Evolutionary conservation across 306 rosid species (phyloP), one percentile per base, ranked within the genome.

Genomic region (Macrotyloma uniflorum): DNA sequence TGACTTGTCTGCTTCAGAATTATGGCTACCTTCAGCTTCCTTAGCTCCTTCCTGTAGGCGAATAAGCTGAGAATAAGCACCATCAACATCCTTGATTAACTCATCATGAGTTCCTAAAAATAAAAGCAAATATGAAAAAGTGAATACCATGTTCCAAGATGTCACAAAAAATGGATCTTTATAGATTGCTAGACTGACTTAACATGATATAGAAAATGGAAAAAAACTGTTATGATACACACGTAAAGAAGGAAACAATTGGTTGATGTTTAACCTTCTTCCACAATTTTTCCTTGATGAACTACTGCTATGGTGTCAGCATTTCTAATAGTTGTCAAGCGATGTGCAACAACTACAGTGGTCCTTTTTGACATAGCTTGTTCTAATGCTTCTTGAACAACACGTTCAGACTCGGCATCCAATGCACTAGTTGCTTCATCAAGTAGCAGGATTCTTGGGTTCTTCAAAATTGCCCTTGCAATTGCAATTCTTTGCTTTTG

Each of bases 401-500:
- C 69, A 20, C 90, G 91, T 86, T 95, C 98, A 4, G 98, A 95
- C 67, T 91, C 98, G 1, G 97, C 77, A 87, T 95, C 98, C 36
- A 95, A 66, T 2, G 97, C 98, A 50, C 98, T 95, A 35, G 97
- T 95, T 62, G 98, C 98, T 87, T 95, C 98, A 76, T 95, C 98
- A 23, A 95, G 97, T 63, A 95, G 98, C 13, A 91, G 86, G 77
- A 92, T 89, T 85, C 22, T 92, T 0, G 98, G 98, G 66, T 95
- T 90, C 90, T 95, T 95, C 81, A 95, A 47, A 73, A 92, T 92
- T 55, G 98, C 98, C 73, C 98, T 88, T 75, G 98, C 96, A 70
- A 95, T 92, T 49, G 98, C 98, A 85, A 95, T 89, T 83, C 96
- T 88, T 74, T 95, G 98, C 91, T 92, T 95, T 82, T 95, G 98